Conservation (phyloP, 495 filamentous ascomycete species). For the Hypoxylon subgilvum region DNA sequence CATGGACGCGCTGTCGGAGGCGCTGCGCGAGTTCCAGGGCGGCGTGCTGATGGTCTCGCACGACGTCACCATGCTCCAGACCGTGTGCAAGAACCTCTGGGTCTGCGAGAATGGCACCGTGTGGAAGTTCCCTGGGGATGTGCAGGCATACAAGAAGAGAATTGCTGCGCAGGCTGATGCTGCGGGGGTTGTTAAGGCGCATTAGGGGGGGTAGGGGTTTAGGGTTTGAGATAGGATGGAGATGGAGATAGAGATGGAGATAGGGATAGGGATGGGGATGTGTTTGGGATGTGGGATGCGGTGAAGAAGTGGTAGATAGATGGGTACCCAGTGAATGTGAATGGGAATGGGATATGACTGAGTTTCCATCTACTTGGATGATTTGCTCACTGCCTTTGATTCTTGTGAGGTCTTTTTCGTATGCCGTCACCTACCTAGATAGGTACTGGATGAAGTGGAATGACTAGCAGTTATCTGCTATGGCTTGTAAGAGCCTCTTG, state of each 20-base stretch:
- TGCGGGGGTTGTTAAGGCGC: constrained; percentile 75
- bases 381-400: no score
- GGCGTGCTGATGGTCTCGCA: constrained; percentile 98
- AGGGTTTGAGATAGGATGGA: background rate
- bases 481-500: no score
- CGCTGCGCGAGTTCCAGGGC: constrained; percentile 84
- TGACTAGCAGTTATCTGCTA: no score
- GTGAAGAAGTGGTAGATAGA: background rate
- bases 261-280: background rate
- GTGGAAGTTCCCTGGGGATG: constrained; percentile 94
- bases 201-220: constrained; percentile 40
- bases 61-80: constrained; percentile 98
- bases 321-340: no score
- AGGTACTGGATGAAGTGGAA: no score
- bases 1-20: constrained; percentile 91
- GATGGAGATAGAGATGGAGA: no score
- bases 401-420: no score
- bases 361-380: no score
- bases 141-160: constrained; percentile 96
- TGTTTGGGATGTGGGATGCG: no score
- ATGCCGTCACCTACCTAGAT: no score
- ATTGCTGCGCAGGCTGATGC: constrained; percentile 89
- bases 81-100: constrained; percentile 92
- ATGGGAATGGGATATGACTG: background rate
- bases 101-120: constrained; percentile 95